Conservation (phyloP, 371 early-diverging fungal genomes). For the Apophysomyces ossiformis region DNA sequence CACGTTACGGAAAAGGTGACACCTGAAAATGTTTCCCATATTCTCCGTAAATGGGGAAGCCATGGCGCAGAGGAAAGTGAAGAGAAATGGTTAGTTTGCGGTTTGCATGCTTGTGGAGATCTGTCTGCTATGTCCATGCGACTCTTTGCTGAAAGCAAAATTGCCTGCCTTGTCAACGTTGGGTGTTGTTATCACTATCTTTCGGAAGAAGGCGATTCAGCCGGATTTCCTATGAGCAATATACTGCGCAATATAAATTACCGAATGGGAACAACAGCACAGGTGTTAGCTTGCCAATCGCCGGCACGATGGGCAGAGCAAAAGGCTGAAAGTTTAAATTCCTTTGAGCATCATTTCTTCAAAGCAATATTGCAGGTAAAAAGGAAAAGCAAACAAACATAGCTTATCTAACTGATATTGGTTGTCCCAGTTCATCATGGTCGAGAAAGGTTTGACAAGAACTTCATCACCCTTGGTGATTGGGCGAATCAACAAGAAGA, state of each 20-base stretch:
- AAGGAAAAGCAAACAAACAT: neutral
- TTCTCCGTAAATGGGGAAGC: constrained; percentile 44
- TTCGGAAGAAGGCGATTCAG: constrained; percentile 35
- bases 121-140: constrained; percentile 72
- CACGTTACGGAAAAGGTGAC: constrained; percentile 65
- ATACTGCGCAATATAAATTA: constrained; percentile 4
- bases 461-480: constrained; percentile 56
- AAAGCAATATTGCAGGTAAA: constrained; percentile 71
- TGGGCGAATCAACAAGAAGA: constrained; percentile 62
- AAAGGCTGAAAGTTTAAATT: constrained; percentile 51
- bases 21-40: constrained; percentile 51
- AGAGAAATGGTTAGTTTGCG: constrained; percentile 73
- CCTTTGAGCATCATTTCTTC: constrained; percentile 75
- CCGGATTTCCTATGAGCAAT: constrained; percentile 25
- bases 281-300: constrained; percentile 86
- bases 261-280: constrained; percentile 69
- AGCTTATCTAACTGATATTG: neutral
- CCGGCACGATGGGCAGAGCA: constrained; percentile 74
- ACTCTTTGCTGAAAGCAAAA: constrained; percentile 67
- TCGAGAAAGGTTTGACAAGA: constrained; percentile 57
- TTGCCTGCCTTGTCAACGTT: constrained; percentile 75
- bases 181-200: constrained; percentile 89
- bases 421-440: constrained; percentile 48
- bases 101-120: constrained; percentile 89
- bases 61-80: constrained; percentile 13